A percentile compares a stretch with the other conserved stretches of the same genome.
These are phyloP conservation scores for Bullera alba DNA, from an alignment of 768 basidiomycete species.

Conservation along the genomic window DNA sequence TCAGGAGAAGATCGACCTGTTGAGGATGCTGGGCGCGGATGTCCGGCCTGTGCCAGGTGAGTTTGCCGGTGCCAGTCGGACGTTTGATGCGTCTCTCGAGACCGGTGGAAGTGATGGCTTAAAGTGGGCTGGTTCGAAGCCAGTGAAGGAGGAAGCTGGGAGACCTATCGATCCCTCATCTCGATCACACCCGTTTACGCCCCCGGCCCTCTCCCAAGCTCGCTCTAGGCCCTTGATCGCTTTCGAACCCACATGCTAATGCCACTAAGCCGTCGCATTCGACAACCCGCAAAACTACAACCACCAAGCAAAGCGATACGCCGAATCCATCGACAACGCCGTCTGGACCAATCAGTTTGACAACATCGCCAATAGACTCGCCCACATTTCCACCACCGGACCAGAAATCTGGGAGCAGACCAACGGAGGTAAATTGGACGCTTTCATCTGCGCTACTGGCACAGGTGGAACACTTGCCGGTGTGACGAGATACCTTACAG, in stretches of 20 bases:
- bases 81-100: too few relatives aligned
- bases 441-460: constrained; percentile 89
- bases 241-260: neutral
- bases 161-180: too few relatives aligned
- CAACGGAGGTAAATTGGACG: constrained; percentile 62
- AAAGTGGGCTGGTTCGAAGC: too few relatives aligned
- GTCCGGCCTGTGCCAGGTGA: constrained; percentile 82
- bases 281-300: constrained; percentile 96
- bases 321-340: constrained; percentile 63
- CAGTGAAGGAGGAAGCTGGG: too few relatives aligned
- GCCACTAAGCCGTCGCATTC: constrained; percentile 71
- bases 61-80: constrained; percentile 13
- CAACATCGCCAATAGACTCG: constrained; percentile 81
- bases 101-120: too few relatives aligned
- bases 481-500: constrained; percentile 71
- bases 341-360: constrained; percentile 99
- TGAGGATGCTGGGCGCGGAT: constrained; percentile 95
- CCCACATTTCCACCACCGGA: constrained; percentile 83
- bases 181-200: too few relatives aligned
- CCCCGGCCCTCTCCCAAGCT: neutral
- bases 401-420: constrained; percentile 96
- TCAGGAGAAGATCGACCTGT: constrained; percentile 96
- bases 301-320: constrained; percentile 85
- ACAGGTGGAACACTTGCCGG: constrained; percentile 96
- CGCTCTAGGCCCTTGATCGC: too few relatives aligned